Base-by-base conservation (phyloP, 75 land plant genomes). In the Picea sitchensis region DNA sequence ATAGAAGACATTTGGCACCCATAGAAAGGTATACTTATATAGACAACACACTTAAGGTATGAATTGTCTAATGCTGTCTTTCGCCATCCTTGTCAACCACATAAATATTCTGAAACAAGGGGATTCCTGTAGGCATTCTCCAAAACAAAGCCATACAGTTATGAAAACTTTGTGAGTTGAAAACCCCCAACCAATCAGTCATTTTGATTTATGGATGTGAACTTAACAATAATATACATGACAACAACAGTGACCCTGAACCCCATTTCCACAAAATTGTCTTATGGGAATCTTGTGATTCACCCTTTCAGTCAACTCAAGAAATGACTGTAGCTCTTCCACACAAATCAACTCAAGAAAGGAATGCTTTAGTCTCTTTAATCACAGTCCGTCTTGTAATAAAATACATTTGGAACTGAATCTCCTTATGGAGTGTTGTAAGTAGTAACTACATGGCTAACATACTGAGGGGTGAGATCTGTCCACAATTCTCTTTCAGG, bases 131-230 rank as follows among this genome's bases (percentile, higher is more conserved):
- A 69, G 18, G 36, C 15, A 20, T 69, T 69, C 20, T 69, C 73
- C 21, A 69, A 69, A 44, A 44, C 11, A 69, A 69, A 69, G 41
- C 20, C 73, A 11, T 41, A 20, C 17, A 20, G 15, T 69, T 32
- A 41, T 69, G 36, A 44, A 69, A 69, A 38, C 30, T 8, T 34
- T 18, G 51, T n/a, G 21, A 69, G 23, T 32, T 38, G 9, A 69
- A 69, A 69, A 69, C 9, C 36, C 18, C 14, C 51, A 68, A 68
- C 44, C 17, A 38, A 38, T 17, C 21, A 69, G n/a, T 17, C 73
- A 36, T 38, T 63, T 18, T 69, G 44, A 36, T 69, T 69, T 69
- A 36, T 38, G 73, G 12, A 69, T 69, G 20, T 41, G 73, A 69
- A 18, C 44, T 31, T 65, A 32, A 65, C 23, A 69, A 17, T 41